Conservation (phyloP, 768 basidiomycete genomes). For the Mycena polygramma region DNA sequence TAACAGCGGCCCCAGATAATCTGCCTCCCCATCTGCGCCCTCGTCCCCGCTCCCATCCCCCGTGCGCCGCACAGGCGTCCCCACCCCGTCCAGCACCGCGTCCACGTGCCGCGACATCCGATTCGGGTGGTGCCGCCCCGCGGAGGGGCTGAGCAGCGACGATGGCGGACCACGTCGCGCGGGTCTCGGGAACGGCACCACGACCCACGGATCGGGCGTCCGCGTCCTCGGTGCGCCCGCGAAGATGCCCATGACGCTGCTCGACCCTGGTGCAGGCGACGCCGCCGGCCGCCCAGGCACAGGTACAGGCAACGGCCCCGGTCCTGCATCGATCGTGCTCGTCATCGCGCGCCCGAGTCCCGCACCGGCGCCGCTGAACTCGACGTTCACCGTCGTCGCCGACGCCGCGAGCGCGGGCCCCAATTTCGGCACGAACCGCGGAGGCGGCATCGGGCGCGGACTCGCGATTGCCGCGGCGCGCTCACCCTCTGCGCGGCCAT, state of each 20-base stretch:
- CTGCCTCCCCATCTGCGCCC: constrained; percentile 56
- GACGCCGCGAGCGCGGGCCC: constrained; percentile 89
- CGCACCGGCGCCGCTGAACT: constrained; percentile 86
- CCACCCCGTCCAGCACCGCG: constrained; percentile 75
- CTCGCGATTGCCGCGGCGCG: constrained; percentile 32
- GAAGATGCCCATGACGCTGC: constrained; percentile 87
- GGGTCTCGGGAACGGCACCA: constrained; percentile 60
- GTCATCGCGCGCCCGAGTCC: constrained; percentile 71
- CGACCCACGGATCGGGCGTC: constrained; percentile 78
- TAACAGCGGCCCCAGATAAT: constrained; percentile 65
- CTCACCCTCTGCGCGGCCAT: background rate
- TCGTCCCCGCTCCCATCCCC: constrained; percentile 43
- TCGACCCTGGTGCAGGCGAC: constrained; percentile 50
- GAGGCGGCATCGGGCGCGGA: constrained; percentile 45
- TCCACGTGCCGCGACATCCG: constrained; percentile 78
- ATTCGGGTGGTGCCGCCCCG: constrained; percentile 38
- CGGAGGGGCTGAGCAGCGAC: constrained; percentile 7
- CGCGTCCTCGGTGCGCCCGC: constrained; percentile 81
- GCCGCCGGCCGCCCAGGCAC: constrained; percentile 47
- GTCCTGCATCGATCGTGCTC: constrained; percentile 48
- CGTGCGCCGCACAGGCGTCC: constrained; percentile 23
- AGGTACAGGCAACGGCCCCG: constrained; percentile 28
- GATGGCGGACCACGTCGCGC: constrained; percentile 41
- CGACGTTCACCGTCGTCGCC: constrained; percentile 94
- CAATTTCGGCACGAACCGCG: constrained; percentile 80